Base-by-base conservation (phyloP, 2,329 filamentous ascomycete genomes). In the Xylaria sp. region DNA sequence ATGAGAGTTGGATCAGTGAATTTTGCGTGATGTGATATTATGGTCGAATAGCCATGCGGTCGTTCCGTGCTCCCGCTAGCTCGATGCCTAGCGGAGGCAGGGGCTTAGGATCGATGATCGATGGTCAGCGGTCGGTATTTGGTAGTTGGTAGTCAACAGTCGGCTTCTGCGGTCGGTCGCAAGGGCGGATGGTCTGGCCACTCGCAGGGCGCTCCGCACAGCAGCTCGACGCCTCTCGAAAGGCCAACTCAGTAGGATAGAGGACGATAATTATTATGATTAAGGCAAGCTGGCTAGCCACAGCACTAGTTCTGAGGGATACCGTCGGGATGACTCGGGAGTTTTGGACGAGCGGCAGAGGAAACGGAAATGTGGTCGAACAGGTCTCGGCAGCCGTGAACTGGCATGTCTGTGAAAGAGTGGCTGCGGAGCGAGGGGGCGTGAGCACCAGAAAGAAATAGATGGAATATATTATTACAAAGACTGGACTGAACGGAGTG, bases 41-140 rank as follows among this genome's bases (percentile, higher is more conserved):
- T 75, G 68, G 61, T 67, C 69, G 69, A 72, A 75, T 72, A 73
- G 80, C 81, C 81, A 83, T 83, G 75, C 71, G 75, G 62, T 74
- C 70, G 69, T 54, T 55, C 67, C 30, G 59, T 65, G 67, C 54
- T 61, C 58, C 70, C 67, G 67, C 67, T 42, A 69, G 64, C 61
- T 65, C 48, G 54, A 55, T 65, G 61, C 59, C 61, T 63, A 57
- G 69, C 67, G 50, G 61, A 59, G 50, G 53, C 59, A 48, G 12
- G 30, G 51, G 24, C 19, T 36, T 34, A 57, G 17, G 51, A 55
- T 58, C 39, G 45, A 60, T 36, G 36, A 36, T 60, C 54, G 62
- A 42, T n/a, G 7, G 14, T 58, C n/a, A 9, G 53, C 11, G 19
- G n/a, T 50, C 47, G 47, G 47, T 2, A 8, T 9, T 51, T 21